A percentile compares a stretch with the other conserved stretches of the same genome.
Conservation (phyloP, 192 early-diverging fungal genomes). For the Linnemannia schmuckeri region DNA sequence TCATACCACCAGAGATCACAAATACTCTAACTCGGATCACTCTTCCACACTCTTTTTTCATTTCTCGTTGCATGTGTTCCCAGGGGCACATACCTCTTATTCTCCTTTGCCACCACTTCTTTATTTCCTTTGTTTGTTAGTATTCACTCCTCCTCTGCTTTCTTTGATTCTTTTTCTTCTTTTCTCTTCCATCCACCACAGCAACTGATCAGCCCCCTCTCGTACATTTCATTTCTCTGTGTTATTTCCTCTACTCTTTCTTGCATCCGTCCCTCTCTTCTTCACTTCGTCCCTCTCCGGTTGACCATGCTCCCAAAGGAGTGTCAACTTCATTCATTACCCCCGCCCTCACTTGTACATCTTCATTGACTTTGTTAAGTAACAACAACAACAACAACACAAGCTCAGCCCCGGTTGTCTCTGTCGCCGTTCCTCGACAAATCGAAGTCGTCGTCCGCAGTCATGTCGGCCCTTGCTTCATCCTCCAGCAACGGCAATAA, state of each 20-base stretch:
- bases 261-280: neutral
- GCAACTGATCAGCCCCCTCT: neutral
- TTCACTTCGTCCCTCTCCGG: neutral
- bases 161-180: neutral
- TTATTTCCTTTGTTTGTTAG: neutral
- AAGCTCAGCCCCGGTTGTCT: neutral
- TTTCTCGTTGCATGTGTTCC: neutral
- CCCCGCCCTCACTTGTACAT: neutral
- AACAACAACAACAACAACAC: neutral
- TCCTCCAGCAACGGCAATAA: neutral
- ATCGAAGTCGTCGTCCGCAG: neutral
- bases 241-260: neutral
- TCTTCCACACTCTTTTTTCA: neutral
- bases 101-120: neutral
- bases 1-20: neutral
- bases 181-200: neutral
- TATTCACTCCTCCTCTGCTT: too few species aligned
- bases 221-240: neutral
- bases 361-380: neutral
- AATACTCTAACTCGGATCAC: neutral
- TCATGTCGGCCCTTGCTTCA: neutral
- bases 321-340: neutral
- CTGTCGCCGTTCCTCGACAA: neutral
- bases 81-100: neutral
- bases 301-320: constrained; percentile 7